Evolutionary conservation across 2,329 filamentous ascomycete genomes (phyloP), one percentile per base, ranked within the genome.

Genomic region (Ophioceras dolichostomum): DNA sequence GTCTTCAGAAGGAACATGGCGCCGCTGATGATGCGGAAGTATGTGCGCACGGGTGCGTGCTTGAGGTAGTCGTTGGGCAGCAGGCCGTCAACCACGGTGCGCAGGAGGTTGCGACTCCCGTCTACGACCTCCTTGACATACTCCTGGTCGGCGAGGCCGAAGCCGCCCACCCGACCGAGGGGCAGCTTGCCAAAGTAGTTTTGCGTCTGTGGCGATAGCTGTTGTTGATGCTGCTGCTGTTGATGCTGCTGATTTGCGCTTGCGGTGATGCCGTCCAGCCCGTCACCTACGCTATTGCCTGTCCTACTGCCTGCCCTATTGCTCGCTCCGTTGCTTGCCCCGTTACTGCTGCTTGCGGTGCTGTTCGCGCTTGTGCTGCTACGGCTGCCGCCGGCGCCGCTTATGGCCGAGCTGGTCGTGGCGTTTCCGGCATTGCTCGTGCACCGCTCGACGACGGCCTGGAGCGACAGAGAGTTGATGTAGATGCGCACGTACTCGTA

Each of bases 401-500:
- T n/a, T 13, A 21, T 48, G 30, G 54, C 57, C 26, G 56, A 55
- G 32, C 54, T 59, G 5, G 56, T 54, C 5, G 51, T 50, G 12
- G 60, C 60, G 40, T 65, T 64, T 10, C 61, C 63, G 16, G 79
- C 77, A 45, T 88, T 82, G 42, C 73, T 87, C 6, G 86, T 89
- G 59, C 85, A 94, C 42, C 88, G 76, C 58, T 95, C 89, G 5
- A 96, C 86, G 4, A 96, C 87, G 17, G 91, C 91, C 60, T 98
- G 91, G 2, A 98, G 65, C 2, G 88, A 88, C 2, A 98, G 68
- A 1, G 88, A 94, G 56, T 96, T 95, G 61, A 95, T 74, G 53
- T 96, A 96, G 36, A 95, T 83, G 50, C 89, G 76, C 19, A 89
- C 86, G 54, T 95, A 95, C 52, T 96, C 86, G 52, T 91, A 95